A percentile compares a stretch with the other conserved stretches of the same genome.
These are phyloP conservation scores for Aphanocladium album DNA, from an alignment of 2,329 filamentous ascomycete genomes.

Conservation along the genomic window DNA sequence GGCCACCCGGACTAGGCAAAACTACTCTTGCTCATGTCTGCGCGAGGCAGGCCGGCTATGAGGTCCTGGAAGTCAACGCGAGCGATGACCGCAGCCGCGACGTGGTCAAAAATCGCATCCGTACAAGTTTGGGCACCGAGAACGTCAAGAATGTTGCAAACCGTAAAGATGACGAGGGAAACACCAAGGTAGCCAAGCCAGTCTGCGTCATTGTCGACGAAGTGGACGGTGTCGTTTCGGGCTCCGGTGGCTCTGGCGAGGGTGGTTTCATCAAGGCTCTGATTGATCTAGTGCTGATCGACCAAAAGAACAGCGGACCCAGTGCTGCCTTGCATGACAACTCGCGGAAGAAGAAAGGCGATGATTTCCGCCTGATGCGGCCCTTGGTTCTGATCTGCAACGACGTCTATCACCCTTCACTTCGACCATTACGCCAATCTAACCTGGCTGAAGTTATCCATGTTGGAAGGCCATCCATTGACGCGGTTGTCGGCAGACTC, in stretches of 20 bases:
- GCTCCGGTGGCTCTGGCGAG: constrained; percentile 72
- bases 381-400: constrained; percentile 95
- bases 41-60: constrained; percentile 90
- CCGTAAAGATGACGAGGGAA: constrained; percentile 46
- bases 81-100: constrained; percentile 89
- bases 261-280: constrained; percentile 93
- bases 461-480: constrained; percentile 80
- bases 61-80: constrained; percentile 95
- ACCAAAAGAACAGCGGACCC: constrained; percentile 66
- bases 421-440: constrained; percentile 81
- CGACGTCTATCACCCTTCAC: constrained; percentile 87
- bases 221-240: constrained; percentile 87
- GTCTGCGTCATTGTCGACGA: constrained; percentile 95
- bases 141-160: constrained; percentile 76
- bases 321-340: constrained; percentile 21
- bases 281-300: constrained; percentile 80
- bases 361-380: constrained; percentile 80
- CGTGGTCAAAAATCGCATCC: constrained; percentile 85
- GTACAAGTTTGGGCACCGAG: constrained; percentile 88
- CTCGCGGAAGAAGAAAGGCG: constrained; percentile 60
- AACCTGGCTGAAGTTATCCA: constrained; percentile 84
- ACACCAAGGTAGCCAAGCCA: constrained; percentile 71
- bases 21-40: constrained; percentile 96
- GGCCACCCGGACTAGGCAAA: constrained; percentile 89
- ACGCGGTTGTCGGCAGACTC: constrained; percentile 76